Evolutionary conservation across 1,284 basidiomycete species (phyloP).

Genomic region (Gomphus bonarii): DNA sequence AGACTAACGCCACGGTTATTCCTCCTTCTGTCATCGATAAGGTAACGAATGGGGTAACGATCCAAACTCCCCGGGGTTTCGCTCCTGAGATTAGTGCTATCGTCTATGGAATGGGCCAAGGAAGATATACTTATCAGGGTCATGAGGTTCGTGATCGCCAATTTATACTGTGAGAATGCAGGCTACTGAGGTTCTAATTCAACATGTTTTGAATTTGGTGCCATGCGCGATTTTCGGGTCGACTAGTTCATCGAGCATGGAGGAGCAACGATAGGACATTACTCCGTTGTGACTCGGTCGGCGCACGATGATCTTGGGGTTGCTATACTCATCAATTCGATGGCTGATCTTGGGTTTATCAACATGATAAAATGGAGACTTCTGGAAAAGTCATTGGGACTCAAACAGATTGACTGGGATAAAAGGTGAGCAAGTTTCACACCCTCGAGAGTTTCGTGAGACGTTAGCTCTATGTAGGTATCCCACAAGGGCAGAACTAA

Average conservation of each 20-base stretch:
- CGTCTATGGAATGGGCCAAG: constrained; percentile 35
- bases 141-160: constrained; percentile 21
- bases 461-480: too few relatives aligned
- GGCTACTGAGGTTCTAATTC: background rate
- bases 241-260: constrained; percentile 27
- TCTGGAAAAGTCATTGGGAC: constrained; percentile 5
- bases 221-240: background rate
- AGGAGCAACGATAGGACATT: constrained; percentile 28
- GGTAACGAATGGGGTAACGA: constrained; percentile 21
- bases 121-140: constrained; percentile 28
- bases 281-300: constrained; percentile 4
- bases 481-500: background rate
- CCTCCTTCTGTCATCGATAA: constrained; percentile 27
- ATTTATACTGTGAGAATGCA: background rate
- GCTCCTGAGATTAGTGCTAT: constrained; percentile 15
- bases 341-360: background rate
- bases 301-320: constrained; percentile 7
- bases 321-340: constrained; percentile 5
- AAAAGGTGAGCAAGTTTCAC: background rate
- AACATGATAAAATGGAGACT: constrained; percentile 6
- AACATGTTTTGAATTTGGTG: background rate
- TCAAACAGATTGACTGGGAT: constrained; percentile 9
- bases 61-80: background rate
- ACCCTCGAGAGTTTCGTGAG: too few relatives aligned
- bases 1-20: constrained; percentile 29